phyloP scores from a whole-genome alignment of 192 early-diverging fungal species.

The Coemansia sp. region DNA sequence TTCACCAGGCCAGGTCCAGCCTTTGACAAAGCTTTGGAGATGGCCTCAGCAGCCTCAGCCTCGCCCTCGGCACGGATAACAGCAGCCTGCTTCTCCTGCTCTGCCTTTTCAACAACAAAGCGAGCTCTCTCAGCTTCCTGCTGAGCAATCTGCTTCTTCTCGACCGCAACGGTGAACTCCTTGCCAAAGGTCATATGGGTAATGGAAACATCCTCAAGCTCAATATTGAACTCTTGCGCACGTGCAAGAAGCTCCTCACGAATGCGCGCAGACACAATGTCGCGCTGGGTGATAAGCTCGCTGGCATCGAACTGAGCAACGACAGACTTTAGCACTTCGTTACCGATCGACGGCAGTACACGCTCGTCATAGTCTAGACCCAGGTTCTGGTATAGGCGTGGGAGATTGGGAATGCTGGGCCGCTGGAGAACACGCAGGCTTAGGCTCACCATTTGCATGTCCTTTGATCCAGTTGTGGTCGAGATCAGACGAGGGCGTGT shows the following conservation, averaged over 20 bases:
- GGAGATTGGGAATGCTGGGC: slow-evolving; percentile 75
- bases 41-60: slow-evolving; percentile 86
- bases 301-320: slow-evolving; percentile 98
- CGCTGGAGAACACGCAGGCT: slow-evolving; percentile 91
- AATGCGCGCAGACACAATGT: slow-evolving; percentile 88
- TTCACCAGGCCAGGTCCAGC: slow-evolving; percentile 91
- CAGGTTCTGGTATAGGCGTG: slow-evolving; percentile 85
- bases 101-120: slow-evolving; percentile 97
- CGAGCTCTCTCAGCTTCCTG: slow-evolving; percentile 99
- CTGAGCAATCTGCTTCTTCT: slow-evolving; percentile 98
- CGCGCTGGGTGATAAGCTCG: slow-evolving; percentile 98
- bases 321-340: slow-evolving; percentile 97
- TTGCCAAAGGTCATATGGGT: slow-evolving; percentile 99
- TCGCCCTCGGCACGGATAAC: slow-evolving; percentile 99
- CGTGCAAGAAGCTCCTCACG: slow-evolving; percentile 91
- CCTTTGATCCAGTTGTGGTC: slow-evolving; percentile 98
- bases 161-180: slow-evolving; percentile 98
- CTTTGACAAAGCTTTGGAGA: slow-evolving; percentile 88
- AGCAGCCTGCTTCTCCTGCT: slow-evolving; percentile 96
- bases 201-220: slow-evolving; percentile 97
- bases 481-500: slow-evolving; percentile 96
- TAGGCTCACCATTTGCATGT: slow-evolving; percentile 98
- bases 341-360: slow-evolving; percentile 96
- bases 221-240: slow-evolving; percentile 93
- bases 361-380: slow-evolving; percentile 97